Conservation (phyloP, 306 rosid genomes). For the Alnus glutinosa region DNA sequence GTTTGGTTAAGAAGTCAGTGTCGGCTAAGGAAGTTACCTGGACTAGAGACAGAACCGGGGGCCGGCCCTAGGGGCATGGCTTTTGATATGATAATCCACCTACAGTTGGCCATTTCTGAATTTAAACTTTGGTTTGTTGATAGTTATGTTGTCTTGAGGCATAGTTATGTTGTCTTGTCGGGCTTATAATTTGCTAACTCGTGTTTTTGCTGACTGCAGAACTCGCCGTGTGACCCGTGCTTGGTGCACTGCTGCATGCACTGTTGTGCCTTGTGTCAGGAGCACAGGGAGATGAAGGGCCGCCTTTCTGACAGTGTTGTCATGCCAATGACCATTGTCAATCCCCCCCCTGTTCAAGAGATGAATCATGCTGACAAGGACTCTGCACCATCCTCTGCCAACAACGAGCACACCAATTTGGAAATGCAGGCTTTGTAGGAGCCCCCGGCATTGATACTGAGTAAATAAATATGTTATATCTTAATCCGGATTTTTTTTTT, state of each 20-base stretch:
- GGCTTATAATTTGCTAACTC: background rate
- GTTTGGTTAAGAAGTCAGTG: too few relatives aligned
- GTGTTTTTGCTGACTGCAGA: constrained; percentile 45
- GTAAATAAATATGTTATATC: background rate
- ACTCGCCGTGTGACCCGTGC: constrained; percentile 89
- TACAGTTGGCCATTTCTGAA: background rate
- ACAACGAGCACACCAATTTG: constrained; percentile 60
- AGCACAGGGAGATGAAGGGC: constrained; percentile 93
- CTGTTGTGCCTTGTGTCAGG: constrained; percentile 97
- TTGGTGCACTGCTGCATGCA: constrained; percentile 91
- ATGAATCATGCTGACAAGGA: constrained; percentile 60
- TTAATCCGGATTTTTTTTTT: constrained; percentile 7
- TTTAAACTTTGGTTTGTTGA: background rate
- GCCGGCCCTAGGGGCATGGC: too few relatives aligned
- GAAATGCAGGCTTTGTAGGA: constrained; percentile 82
- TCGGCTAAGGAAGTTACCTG: too few relatives aligned
- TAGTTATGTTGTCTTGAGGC: background rate
- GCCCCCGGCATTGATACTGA: background rate
- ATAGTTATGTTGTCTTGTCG: background rate
- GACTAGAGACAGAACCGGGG: too few relatives aligned
- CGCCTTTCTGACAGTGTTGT: constrained; percentile 63
- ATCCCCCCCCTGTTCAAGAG: constrained; percentile 85
- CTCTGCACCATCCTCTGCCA: constrained; percentile 49
- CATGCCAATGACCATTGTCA: constrained; percentile 74
- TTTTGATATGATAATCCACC: background rate